Evolutionary conservation across 768 basidiomycete species (phyloP), one percentile per base, ranked within the genome.

Genomic region (Suillus alpinus): DNA sequence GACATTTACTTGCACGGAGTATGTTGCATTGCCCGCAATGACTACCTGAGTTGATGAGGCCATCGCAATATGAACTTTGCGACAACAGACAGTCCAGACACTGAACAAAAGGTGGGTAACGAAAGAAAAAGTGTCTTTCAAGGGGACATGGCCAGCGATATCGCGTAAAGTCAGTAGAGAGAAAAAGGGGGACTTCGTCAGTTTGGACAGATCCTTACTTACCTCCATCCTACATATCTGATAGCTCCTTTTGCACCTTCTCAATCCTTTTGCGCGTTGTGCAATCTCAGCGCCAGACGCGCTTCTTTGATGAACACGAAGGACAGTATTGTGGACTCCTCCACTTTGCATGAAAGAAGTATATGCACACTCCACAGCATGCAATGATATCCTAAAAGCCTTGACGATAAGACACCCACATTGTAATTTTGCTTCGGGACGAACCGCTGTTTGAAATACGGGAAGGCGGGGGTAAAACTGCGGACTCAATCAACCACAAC

Each of bases 241-340:
- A 86, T 29, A 88, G 73, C 62, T 81, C 74, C 29, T 69, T 72
- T 52, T 86, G 77, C n/a, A 86, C 68, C 7, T 75, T 76, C 55
- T 90, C 88, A 52, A 92, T 78, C 52, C 77, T 68, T 71, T 51
- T 83, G 84, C 36, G 86, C 74, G 61, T 85, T 76, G 58, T 82
- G 73, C 10, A 86, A 69, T 69, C 73, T 81, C 56, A 91, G 74
- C 20, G 80, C 84, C 2, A 77, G 76, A 57, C 88, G 78, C 6
- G 87, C 80, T 65, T 84, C 81, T 59, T 73, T 71, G n/a, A 81
- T 81, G 65, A 89, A 89, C 60, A 84, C 80, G 62, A 81, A 79
- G 12, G 89, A 89, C 46, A 72, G 74, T 62, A 78, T 70, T 65
- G 32, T 71, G 63, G 59, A 69, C 55, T 64, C 60, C 23, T 60